These are phyloP conservation scores for Hanseniaspora valbyensis DNA, from an alignment of 805 yeast species.

Conservation along the genomic window DNA sequence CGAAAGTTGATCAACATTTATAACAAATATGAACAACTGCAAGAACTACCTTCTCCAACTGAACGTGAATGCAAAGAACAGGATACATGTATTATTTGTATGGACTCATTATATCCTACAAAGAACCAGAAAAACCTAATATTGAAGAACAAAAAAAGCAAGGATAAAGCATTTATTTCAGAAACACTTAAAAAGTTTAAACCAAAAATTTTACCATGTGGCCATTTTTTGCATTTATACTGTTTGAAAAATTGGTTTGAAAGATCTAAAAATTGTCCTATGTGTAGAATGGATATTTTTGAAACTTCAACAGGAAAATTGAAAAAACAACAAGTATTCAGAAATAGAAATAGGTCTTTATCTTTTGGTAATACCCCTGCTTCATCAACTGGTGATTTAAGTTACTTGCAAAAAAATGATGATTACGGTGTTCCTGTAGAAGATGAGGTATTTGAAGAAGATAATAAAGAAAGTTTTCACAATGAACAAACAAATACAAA, in stretches of 20 bases:
- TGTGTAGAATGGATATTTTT: constrained; percentile 67
- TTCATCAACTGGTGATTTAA: background rate
- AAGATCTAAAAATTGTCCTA: constrained; percentile 85
- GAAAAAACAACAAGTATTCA: constrained; percentile 19
- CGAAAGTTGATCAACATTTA: constrained; percentile 33
- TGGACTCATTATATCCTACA: constrained; percentile 50
- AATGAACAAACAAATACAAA: background rate
- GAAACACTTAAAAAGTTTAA: constrained; percentile 19
- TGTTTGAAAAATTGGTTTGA: constrained; percentile 90
- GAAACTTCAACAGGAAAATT: constrained; percentile 23
- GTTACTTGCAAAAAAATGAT: background rate
- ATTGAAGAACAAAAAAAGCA: background rate
- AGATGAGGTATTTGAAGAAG: background rate
- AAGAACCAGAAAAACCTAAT: background rate
- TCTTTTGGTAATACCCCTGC: constrained; percentile 4
- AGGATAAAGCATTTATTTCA: background rate
- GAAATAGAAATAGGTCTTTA: background rate
- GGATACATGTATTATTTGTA: constrained; percentile 56
- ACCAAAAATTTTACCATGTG: constrained; percentile 73
- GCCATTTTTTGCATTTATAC: constrained; percentile 79
- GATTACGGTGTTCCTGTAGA: constrained; percentile 13
- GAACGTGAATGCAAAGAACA: constrained; percentile 39
- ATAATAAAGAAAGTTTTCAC: background rate
- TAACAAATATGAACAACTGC: constrained; percentile 48
- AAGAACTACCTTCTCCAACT: constrained; percentile 52